Base-by-base conservation (phyloP, 75 land plant species). In the Cupressus sempervirens region DNA sequence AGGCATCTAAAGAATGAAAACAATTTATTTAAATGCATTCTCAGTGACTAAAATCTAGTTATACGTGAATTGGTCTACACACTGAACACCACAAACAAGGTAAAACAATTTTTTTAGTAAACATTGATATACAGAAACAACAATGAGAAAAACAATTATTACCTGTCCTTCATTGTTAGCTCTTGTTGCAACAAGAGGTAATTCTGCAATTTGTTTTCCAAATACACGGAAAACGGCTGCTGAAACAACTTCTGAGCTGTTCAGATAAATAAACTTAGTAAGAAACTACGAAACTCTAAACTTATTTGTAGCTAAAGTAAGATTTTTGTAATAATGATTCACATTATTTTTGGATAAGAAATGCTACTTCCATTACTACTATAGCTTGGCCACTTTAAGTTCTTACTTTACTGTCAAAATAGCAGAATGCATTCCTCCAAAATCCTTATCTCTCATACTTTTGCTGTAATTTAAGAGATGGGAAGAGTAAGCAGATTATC, bases 401-500 rank as follows among this genome's bases (percentile, higher is more conserved):
- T 75, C 94, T 93, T 93, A 97, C 99, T 93, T 91, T 65, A 90
- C 91, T n/a, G 89, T 94, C 72, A 97, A 85, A 62, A 97, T 87
- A 38, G 95, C 93, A 89, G 96, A 94, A 82, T 94, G 93, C 93
- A 97, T 92, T 20, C 99, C 97, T 43, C 92, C 88, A 89, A 90
- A 97, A 29, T 97, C 99, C 84, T 92, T 94, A 58, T 92, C 97
- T 83, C 95, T 86, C 73, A 93, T 68, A 70, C 86, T 91, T 84
- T 92, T 88, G 38, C 97, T 95, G 93, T 18, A 54, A 23, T 83
- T 48, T 85, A 50, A 82, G 38, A 36, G 34, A 83, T 11, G 73
- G 53, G 32, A 2, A 62, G n/a, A 62, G 16, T 38, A 20, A 84
- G 43, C 15, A 72, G 20, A 45, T 23, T 20, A 36, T 34, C 34